Base-by-base conservation (phyloP, 2,329 filamentous ascomycete species). In the Penicillium sp. region DNA sequence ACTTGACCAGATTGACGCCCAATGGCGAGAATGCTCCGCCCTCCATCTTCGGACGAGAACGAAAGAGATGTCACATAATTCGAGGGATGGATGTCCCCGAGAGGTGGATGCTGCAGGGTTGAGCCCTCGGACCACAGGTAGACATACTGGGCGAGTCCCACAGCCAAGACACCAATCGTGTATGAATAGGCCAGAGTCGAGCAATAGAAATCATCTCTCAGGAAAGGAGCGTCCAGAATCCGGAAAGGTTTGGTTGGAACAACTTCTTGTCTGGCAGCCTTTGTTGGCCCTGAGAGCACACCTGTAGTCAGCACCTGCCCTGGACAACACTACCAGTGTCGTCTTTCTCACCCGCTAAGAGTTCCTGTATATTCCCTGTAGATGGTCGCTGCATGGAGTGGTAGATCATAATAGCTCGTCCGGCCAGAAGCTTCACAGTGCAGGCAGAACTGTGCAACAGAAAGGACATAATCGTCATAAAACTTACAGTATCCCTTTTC, bases 201-300 rank as follows among this genome's bases (percentile, higher is more conserved):
- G 77, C 92, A 97, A 73, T 99, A 99, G 73, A 93, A 99, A 75
- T 99, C 94, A 69, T 98, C 92, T 57, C 92, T 87, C n/a, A 98
- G 81, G 53, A 87, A 86, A 2, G 93, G 92, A 9, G 94, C 94
- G 77, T 97, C 92, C 5, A 99, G 82, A 6, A 97, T 90, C 77
- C 90, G 90, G 78, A 96, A 96, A 5, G 92, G 91, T 18, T 89
- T 84, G 7, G 83, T 82, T 39, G 91, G 89, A 43, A 95, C 80
- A 37, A 80, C 75, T 82, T 79, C 57, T 70, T 61, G 44, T 60
- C 56, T 70, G 31, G 61, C 41, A 50, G 24, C 52, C 36, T 56
- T 50, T 36, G 49, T 64, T 19, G 65, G 58, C 63, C 70, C 74
- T 71, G 59, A 36, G 55, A 70, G 64, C 37, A 16, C 44, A 6